Conservation (phyloP, 108 stramenopile genomes). For the Chaetoceros muelleri region DNA sequence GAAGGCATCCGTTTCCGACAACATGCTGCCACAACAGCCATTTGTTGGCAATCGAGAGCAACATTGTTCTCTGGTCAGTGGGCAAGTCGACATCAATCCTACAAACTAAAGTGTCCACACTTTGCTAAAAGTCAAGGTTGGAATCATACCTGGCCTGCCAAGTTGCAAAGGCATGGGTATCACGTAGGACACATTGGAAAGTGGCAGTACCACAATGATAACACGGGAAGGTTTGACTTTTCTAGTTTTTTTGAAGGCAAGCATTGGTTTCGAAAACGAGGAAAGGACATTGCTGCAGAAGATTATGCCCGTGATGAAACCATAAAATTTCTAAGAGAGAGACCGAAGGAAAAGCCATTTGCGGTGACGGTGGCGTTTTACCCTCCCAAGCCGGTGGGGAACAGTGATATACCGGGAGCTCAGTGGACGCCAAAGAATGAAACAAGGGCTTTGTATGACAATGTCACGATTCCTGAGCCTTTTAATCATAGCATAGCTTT, state of each 20-base stretch:
- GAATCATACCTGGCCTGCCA: conserved; percentile 56
- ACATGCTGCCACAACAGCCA: conserved; percentile 55
- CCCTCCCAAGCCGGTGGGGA: conserved; percentile 51
- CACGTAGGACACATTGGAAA: conserved; percentile 72
- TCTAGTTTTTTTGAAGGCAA: conserved; percentile 23
- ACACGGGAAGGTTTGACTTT: background rate
- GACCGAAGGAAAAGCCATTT: conserved; percentile 51
- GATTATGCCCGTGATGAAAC: conserved; percentile 56
- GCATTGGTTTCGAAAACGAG: conserved; percentile 20
- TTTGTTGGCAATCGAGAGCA: conserved; percentile 57
- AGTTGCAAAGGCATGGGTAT: conserved; percentile 46
- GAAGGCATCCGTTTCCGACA: conserved; percentile 53
- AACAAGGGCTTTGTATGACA: background rate
- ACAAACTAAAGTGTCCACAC: conserved; percentile 17
- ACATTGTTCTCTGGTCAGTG: conserved; percentile 52
- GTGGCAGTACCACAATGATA: conserved; percentile 26
- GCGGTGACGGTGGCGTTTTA: conserved; percentile 67
- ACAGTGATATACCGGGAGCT: background rate
- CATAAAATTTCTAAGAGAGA: conserved; percentile 35
- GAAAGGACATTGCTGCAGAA: conserved; percentile 29
- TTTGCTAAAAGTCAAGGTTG: conserved; percentile 9
- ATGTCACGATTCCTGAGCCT: background rate
- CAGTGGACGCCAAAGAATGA: background rate
- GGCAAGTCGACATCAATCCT: conserved; percentile 34
- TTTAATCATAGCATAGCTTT: background rate